Percentiles rank a stretch among this genome's conserved stretches.
phyloP scores from a whole-genome alignment of 371 early-diverging fungal genomes.

The Mortierella sp. region DNA sequence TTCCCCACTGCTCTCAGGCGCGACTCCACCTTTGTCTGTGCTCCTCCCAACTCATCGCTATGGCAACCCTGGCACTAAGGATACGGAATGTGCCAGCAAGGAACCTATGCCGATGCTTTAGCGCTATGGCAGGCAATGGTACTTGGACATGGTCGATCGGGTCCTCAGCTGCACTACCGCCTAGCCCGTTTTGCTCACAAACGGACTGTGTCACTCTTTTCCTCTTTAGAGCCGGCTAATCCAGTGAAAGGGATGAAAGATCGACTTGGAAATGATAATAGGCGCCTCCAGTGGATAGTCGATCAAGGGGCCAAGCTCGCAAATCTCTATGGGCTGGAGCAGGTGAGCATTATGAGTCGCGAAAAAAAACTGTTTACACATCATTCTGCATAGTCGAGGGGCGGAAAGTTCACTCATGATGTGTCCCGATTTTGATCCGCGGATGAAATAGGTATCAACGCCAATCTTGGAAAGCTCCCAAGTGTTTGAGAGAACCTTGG shows the following conservation, averaged over 20 bases:
- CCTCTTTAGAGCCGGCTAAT: slow-evolving; percentile 27
- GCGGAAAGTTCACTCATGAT: not conserved
- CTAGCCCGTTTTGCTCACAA: not conserved
- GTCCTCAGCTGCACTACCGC: not conserved
- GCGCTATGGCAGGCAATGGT: slow-evolving; percentile 27
- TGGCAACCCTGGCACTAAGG: slow-evolving; percentile 20
- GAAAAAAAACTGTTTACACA: no score
- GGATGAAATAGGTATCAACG: slow-evolving; percentile 57
- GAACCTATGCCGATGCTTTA: slow-evolving; percentile 22
- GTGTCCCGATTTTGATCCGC: not conserved
- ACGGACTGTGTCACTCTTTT: no score
- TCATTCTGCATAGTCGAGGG: no score
- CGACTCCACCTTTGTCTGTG: not conserved
- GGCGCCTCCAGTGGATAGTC: slow-evolving; percentile 54
- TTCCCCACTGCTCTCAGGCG: not conserved
- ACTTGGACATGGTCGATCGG: not conserved
- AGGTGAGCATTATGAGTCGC: slow-evolving; percentile 24
- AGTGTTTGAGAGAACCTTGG: slow-evolving; percentile 68
- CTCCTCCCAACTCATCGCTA: not conserved
- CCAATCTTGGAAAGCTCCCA: slow-evolving; percentile 71
- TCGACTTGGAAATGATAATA: slow-evolving; percentile 56
- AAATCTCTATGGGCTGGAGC: slow-evolving; percentile 58
- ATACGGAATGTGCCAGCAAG: slow-evolving; percentile 8
- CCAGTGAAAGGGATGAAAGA: slow-evolving; percentile 68
- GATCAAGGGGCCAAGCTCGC: slow-evolving; percentile 52